These are phyloP conservation scores for Fusarium sulawesiense DNA, from an alignment of 2,329 filamentous ascomycete genomes.

Conservation along the genomic window DNA sequence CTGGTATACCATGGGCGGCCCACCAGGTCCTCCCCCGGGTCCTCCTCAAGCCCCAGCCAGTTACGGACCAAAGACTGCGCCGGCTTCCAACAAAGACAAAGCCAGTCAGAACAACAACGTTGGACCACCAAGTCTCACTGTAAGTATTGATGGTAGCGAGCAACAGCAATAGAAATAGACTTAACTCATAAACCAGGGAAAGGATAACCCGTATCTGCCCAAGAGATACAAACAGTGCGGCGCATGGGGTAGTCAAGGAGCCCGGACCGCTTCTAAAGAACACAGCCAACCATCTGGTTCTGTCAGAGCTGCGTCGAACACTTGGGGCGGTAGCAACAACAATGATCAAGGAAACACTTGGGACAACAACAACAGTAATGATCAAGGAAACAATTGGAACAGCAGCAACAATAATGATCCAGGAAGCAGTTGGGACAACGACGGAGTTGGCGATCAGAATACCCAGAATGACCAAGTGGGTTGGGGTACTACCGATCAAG, in stretches of 20 bases:
- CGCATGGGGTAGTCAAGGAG: conserved; percentile 26
- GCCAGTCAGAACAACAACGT: conserved; percentile 50
- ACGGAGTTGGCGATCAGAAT: conserved; percentile 22
- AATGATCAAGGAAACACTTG: conserved; percentile 16
- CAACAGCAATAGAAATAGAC: background rate
- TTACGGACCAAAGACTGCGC: conserved; percentile 6
- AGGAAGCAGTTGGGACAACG: conserved; percentile 21
- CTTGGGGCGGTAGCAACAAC: conserved; percentile 26
- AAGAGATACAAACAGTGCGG: conserved; percentile 33
- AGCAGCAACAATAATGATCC: conserved; percentile 13
- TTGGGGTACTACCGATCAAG: background rate
- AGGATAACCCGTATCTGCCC: conserved; percentile 45
- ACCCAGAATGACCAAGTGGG: conserved; percentile 2
- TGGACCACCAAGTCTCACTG: conserved; percentile 39
- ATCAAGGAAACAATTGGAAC: conserved; percentile 14
- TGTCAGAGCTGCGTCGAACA: conserved; percentile 22
- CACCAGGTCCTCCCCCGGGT: conserved; percentile 35
- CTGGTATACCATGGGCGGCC: conserved; percentile 40
- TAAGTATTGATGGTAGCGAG: conserved; percentile 16
- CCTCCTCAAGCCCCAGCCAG: conserved; percentile 8
- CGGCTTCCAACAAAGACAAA: conserved; percentile 37
- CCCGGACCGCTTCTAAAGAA: conserved; percentile 27
- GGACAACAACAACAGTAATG: conserved; percentile 13
- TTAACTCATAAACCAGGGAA: conserved; percentile 25
- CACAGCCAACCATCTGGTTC: conserved; percentile 15